Base-by-base conservation (phyloP, 345 rosid genomes). In the Euclidium syriacum region DNA sequence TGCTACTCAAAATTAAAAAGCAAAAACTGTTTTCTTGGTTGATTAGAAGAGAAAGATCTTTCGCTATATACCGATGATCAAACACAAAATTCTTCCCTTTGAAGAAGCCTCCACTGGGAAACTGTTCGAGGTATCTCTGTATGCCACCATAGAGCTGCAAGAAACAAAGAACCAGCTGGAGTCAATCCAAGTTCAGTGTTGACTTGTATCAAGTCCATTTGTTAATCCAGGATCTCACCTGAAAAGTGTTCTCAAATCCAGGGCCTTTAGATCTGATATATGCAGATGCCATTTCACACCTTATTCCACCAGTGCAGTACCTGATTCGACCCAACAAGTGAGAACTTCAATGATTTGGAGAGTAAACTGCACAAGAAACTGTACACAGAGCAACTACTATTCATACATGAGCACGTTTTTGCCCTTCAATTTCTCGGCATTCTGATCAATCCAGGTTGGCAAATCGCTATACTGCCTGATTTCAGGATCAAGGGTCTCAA, bases 201-300 rank as follows among this genome's bases (percentile, higher is more conserved):
- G 55, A 57, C 18, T 43, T 26, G 49, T 22, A 49, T 10, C 65
- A 30, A 58, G 27, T 27, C 64, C 63, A 59, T 35, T 40, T 24
- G 27, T 62, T 59, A 36, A 11, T 58, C 4, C 17, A 67, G 57
- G 35, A 73, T 32, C 68, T 76, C 8, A 87, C 99, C 95, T 90
- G 97, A 71, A 80, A 87, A 1, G 87, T 88, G 49, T 87, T 85
- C 66, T 90, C 95, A 83, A 94, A 87, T 34, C 96, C 91, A 19
- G 70, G 58, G 61, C 97, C 99, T 80, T 92, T 94, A 33, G 90
- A 85, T 78, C 80, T 80, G 39, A 90, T 81, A 76, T 90, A 94
- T 12, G 99, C 96, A 12, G 95, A 94, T 19, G 97, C 98, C 91
- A 89, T 87, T 85, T 92, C 98, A 80, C 98, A 92, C 68, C 98